Base-by-base conservation (phyloP, 2,329 filamentous ascomycete genomes). In the Aspergillus sp. region DNA sequence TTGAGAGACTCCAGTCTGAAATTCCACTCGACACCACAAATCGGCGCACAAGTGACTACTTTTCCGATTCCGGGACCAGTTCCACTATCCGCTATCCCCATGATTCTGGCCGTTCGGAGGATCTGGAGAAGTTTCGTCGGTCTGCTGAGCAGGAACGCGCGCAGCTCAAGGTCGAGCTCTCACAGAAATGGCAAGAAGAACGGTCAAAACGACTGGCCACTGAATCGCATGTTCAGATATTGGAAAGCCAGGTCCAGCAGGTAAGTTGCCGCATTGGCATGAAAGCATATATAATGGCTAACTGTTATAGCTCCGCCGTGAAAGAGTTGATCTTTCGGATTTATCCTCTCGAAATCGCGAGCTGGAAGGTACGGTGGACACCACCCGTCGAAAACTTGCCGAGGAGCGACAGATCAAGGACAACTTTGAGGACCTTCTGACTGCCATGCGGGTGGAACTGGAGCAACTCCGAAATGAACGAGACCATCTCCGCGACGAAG, bases 21-120 rank as follows among this genome's bases (percentile, higher is more conserved):
- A 77, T 61, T 70, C 76, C 67, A 63, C 74, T 57, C 60, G 68
- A 75, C n/a, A 63, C 78, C 25, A 63, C 78, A 23, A 83, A 80
- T 53, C 85, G 86, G 65, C 81, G 91, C 51, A 94, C 88, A 7
- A 97, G 93, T 70, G 93, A 98, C 70, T 97, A 98, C 72, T 98
- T 93, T 66, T 98, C 93, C 2, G 93, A 98, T 67, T 95, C 90
- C 5, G 93, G 93, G 27, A 85, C 88, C 49, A 91, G 89, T 66
- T 91, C 89, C 1, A 79, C 89, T 1, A 79, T 88, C 46, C 86
- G 89, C 60, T 85, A 84, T 61, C 84, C 85, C 1, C 73, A 79
- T 52, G 85, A 88, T 42, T 75, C 80, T 50, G 58, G 57, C 37
- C 76, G 79, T 41, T 71, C 69, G 27, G 82, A 85, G 60, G 88